A percentile compares a stretch with the other conserved stretches of the same genome.
Conservation (phyloP, 768 basidiomycete genomes). For the Agrocybe pediades region DNA sequence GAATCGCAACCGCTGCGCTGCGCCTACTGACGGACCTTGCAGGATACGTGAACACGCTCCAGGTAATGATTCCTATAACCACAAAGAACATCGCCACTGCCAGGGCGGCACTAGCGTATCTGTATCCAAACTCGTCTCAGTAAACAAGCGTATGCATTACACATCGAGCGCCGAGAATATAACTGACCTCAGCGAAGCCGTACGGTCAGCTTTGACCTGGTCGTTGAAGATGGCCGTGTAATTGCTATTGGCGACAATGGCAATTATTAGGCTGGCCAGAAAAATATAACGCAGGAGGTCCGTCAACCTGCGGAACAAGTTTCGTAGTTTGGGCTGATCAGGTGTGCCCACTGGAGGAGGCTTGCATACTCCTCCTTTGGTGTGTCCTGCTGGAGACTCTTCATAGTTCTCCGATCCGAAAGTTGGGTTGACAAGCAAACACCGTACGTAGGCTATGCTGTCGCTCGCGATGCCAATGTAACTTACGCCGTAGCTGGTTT, state of each 20-base stretch:
- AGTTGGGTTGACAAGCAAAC: conserved; percentile 42
- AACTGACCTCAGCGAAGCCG: conserved; percentile 23
- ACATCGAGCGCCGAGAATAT: not conserved
- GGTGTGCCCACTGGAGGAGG: conserved; percentile 27
- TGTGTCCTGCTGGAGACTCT: conserved; percentile 26
- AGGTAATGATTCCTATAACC: conserved; percentile 3
- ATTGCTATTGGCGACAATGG: conserved; percentile 27
- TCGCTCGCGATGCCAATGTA: conserved; percentile 37
- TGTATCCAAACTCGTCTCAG: conserved; percentile 4
- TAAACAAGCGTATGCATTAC: too few relatives aligned
- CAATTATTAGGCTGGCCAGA: conserved; percentile 30
- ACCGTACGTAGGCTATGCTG: conserved; percentile 35
- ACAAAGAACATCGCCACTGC: conserved; percentile 1
- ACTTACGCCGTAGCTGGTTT: conserved; percentile 32
- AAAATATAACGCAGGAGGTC: conserved; percentile 26
- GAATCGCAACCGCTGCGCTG: conserved; percentile 16
- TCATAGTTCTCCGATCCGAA: conserved; percentile 30
- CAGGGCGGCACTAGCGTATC: conserved; percentile 25
- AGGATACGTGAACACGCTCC: conserved; percentile 26
- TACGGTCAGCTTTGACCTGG: conserved; percentile 18
- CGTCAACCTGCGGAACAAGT: conserved; percentile 29
- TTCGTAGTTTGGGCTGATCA: conserved; percentile 31
- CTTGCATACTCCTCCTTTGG: conserved; percentile 22
- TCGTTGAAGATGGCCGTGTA: conserved; percentile 21
- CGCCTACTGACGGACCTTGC: conserved; percentile 25